These are phyloP conservation scores for Hemileccinum impolitum DNA, from an alignment of 768 basidiomycete genomes.

Conservation along the genomic window DNA sequence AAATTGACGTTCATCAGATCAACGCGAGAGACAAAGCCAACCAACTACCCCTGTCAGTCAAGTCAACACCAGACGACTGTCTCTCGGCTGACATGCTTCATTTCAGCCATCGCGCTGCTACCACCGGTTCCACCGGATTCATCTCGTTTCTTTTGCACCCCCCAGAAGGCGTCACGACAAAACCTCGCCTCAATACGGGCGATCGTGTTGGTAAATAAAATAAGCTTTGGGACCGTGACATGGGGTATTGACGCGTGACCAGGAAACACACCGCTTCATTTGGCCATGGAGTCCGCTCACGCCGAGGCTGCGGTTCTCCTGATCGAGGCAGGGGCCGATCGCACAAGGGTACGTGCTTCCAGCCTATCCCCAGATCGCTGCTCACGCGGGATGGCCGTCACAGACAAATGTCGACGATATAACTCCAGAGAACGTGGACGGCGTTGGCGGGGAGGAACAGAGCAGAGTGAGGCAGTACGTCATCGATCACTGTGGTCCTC, in stretches of 20 bases:
- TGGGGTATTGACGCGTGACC: constrained; percentile 11
- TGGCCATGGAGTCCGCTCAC: constrained; percentile 96
- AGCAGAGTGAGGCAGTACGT: constrained; percentile 75
- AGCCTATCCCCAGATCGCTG: background rate
- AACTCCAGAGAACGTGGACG: constrained; percentile 84
- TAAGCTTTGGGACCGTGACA: background rate
- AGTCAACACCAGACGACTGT: background rate
- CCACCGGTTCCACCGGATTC: constrained; percentile 90
- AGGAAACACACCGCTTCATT: constrained; percentile 96
- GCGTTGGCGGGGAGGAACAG: constrained; percentile 88
- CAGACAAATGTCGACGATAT: constrained; percentile 82
- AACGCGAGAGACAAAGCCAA: constrained; percentile 93
- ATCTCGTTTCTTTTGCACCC: constrained; percentile 82
- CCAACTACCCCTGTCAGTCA: constrained; percentile 78
- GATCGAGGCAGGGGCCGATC: constrained; percentile 95
- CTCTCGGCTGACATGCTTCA: constrained; percentile 5
- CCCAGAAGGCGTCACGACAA: constrained; percentile 59
- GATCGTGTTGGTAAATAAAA: constrained; percentile 65
- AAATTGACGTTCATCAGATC: constrained; percentile 55
- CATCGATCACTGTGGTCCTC: constrained; percentile 60
- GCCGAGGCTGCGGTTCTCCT: constrained; percentile 86
- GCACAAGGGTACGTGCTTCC: constrained; percentile 63
- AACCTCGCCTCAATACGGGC: constrained; percentile 81
- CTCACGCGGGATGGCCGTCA: background rate
- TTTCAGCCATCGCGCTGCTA: constrained; percentile 88